Percentiles rank a stretch among this genome's conserved stretches.
phyloP scores from a whole-genome alignment of 768 basidiomycete species.

The Lentinus brumalis region DNA sequence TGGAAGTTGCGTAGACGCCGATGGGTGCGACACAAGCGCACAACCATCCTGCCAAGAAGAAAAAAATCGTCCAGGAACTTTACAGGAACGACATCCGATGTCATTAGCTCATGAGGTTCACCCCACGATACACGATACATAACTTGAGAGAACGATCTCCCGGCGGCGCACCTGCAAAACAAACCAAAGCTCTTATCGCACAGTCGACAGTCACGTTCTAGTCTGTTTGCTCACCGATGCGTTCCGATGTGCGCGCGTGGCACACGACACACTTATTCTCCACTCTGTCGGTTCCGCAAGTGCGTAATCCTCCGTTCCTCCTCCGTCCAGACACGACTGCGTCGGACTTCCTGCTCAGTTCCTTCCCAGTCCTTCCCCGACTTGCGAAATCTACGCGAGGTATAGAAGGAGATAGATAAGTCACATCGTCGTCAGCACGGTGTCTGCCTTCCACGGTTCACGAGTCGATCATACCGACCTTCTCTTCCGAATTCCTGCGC shows the following conservation, averaged over 20 bases:
- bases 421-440: too few species aligned
- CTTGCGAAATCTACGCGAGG: too few species aligned
- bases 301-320: not conserved
- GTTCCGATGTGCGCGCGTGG: not conserved
- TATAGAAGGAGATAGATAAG: too few species aligned
- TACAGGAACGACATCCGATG: not conserved
- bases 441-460: too few species aligned
- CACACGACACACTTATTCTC: not conserved
- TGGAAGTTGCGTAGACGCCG: too few species aligned
- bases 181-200: not conserved
- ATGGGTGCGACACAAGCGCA: not conserved
- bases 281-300: not conserved
- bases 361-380: too few species aligned
- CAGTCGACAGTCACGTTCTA: not conserved
- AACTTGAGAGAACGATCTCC: not conserved
- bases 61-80: not conserved
- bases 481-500: too few species aligned
- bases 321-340: not conserved
- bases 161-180: not conserved
- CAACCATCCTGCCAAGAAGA: not conserved
- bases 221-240: not conserved
- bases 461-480: too few species aligned
- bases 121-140: not conserved
- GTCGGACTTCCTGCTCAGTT: too few species aligned
- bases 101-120: not conserved